Conservation (phyloP, 2,329 filamentous ascomycete genomes). For the Paraconiothyrium sp. region DNA sequence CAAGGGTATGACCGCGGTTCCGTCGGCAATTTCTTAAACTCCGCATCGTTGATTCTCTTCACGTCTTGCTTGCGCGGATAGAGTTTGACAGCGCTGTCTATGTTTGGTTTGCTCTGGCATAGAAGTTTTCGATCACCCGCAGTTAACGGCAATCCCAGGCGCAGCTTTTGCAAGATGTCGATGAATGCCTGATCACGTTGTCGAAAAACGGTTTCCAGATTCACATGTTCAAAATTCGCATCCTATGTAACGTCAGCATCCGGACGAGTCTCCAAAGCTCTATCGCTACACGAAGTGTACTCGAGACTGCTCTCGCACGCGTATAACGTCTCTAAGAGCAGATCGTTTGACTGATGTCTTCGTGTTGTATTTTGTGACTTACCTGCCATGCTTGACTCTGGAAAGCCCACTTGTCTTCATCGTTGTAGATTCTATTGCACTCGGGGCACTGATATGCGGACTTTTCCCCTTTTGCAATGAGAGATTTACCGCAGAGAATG, state of each 20-base stretch:
- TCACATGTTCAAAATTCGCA: constrained; percentile 63
- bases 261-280: background rate
- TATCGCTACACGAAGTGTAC: background rate
- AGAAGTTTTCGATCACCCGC: constrained; percentile 53
- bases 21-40: constrained; percentile 42
- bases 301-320: background rate
- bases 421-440: constrained; percentile 51
- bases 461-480: constrained; percentile 27
- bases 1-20: constrained; percentile 37
- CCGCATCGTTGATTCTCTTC: constrained; percentile 43
- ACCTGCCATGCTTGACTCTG: constrained; percentile 62
- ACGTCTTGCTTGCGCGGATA: constrained; percentile 54
- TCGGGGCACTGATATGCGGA: constrained; percentile 28
- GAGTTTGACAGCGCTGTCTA: constrained; percentile 56
- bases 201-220: constrained; percentile 65
- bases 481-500: constrained; percentile 57
- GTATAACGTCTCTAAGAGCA: background rate
- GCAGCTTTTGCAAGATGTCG: constrained; percentile 64
- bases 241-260: constrained; percentile 26
- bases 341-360: background rate
- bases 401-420: constrained; percentile 70
- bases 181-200: constrained; percentile 66
- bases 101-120: constrained; percentile 56
- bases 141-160: constrained; percentile 56
- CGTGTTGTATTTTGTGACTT: background rate